Base-by-base conservation (phyloP, 495 filamentous ascomycete genomes). In the Cetradonia linearis region DNA sequence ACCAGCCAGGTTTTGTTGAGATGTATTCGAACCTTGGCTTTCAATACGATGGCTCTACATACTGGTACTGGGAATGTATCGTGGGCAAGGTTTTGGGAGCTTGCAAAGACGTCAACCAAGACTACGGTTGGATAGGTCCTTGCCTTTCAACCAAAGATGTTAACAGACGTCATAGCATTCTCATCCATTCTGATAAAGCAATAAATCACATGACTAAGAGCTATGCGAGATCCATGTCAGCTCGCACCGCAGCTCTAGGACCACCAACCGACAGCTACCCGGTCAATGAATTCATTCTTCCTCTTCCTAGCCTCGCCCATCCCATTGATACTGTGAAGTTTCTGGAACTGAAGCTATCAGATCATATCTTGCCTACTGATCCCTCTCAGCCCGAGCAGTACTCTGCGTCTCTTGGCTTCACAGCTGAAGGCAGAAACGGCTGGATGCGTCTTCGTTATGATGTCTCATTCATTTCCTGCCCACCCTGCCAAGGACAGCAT, bases 401-500 rank as follows among this genome's bases (percentile, higher is more conserved):
- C 65, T 82, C 87, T 65, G 84, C 85, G 5, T 77, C 76, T 20
- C 76, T 88, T 58, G 79, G 79, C 55, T 87, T 89, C 66, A 84
- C 85, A 30, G 82, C 86, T 56, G 77, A 82, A 48, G 81, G 82
- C 36, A 71, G 81, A 27, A 83, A 76, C 31, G 84, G 79, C 81
- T 83, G 84, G 36, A 70, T 89, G 57, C 70, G 76, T 13, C 73
- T 89, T 33, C 73, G 72, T 28, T 85, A 81, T 62, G 80, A 89
- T 67, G 84, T 87, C 27, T 76, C 76, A 38, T 89, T 86, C 65
- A 77, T 89, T 61, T 68, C 72, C 37, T 83, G 84, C 2, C 85
- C 78, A 71, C 83, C 86, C 20, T 89, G 86, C 68, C 72, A 76
- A n/a, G 86, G 86, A 3, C 86, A 84, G 31, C 86, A 89, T 60